These are phyloP conservation scores for Cupressus sempervirens DNA, from an alignment of 75 land plant species.

Conservation along the genomic window DNA sequence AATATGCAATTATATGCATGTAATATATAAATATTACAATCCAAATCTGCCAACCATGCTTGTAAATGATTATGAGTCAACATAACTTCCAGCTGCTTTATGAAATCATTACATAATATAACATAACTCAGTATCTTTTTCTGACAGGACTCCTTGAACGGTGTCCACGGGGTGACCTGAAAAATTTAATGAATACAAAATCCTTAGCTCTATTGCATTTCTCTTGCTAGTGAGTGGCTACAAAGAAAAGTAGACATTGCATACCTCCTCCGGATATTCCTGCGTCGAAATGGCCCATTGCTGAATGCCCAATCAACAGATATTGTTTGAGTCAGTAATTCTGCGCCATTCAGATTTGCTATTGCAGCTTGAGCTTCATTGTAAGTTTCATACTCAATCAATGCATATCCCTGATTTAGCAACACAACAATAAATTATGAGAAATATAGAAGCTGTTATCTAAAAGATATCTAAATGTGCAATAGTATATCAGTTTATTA, in stretches of 20 bases:
- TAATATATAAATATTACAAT: not conserved
- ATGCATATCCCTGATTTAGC: conserved; percentile 77
- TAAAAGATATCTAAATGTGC: not conserved
- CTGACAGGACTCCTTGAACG: conserved; percentile 54
- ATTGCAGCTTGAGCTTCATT: conserved; percentile 91
- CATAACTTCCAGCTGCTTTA: not conserved
- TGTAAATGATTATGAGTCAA: not conserved
- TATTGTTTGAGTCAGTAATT: conserved; percentile 69
- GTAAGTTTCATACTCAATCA: conserved; percentile 84
- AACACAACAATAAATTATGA: not conserved
- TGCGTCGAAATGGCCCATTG: conserved; percentile 74
- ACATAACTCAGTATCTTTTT: conserved; percentile 21
- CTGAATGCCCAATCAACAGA: conserved; percentile 97
- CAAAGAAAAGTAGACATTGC: not conserved
- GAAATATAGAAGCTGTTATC: not conserved
- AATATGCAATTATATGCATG: not conserved
- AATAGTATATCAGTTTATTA: not conserved
- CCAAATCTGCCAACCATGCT: not conserved
- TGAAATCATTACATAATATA: not conserved
- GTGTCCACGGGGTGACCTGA: conserved; percentile 27
- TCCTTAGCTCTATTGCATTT: not conserved
- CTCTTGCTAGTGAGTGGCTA: not conserved
- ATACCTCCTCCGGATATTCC: conserved; percentile 56
- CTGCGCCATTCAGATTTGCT: conserved; percentile 56
- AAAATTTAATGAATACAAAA: not conserved